Percentiles rank a stretch among this genome's conserved stretches.
phyloP scores from a whole-genome alignment of 495 filamentous ascomycete species.

The Lepraria neglecta region DNA sequence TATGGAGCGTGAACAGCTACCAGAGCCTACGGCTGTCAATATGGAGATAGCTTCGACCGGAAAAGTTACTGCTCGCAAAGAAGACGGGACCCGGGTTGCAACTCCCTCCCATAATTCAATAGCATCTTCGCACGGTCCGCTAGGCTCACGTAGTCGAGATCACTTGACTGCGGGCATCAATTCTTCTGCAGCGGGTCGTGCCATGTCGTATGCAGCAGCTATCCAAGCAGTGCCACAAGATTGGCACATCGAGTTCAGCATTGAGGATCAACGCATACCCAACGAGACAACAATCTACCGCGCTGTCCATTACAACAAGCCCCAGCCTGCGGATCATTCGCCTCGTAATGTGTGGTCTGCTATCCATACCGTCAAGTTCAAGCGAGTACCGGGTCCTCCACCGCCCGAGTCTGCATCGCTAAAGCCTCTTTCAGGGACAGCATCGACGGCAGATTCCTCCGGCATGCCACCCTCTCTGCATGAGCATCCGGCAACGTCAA shows the following conservation, averaged over 20 bases:
- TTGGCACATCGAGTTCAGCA: slow-evolving; percentile 96
- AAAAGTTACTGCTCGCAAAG: slow-evolving; percentile 92
- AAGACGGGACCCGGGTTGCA: slow-evolving; percentile 84
- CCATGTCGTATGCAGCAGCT: slow-evolving; percentile 75
- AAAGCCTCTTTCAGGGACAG: slow-evolving; percentile 45
- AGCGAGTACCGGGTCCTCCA: slow-evolving; percentile 79
- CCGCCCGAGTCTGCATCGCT: slow-evolving; percentile 69
- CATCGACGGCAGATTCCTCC: slow-evolving; percentile 39
- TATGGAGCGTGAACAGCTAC: slow-evolving; percentile 62
- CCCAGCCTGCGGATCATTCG: slow-evolving; percentile 58
- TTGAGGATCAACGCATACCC: slow-evolving; percentile 73
- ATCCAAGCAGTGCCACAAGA: slow-evolving; percentile 76
- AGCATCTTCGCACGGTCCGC: slow-evolving; percentile 34
- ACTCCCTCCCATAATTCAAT: slow-evolving; percentile 69
- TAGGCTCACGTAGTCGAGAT: slow-evolving; percentile 39
- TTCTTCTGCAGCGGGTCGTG: slow-evolving; percentile 40
- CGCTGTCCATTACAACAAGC: slow-evolving; percentile 72
- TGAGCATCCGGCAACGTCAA: slow-evolving; percentile 74
- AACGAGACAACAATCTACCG: slow-evolving; percentile 96
- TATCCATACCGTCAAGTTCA: slow-evolving; percentile 87
- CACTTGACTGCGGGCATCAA: slow-evolving; percentile 40
- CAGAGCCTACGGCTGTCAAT: slow-evolving; percentile 84
- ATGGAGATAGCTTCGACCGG: slow-evolving; percentile 86
- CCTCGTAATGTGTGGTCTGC: slow-evolving; percentile 80
- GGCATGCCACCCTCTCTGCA: slow-evolving; percentile 76